Conservation (phyloP, 2,329 filamentous ascomycete species). For the Bipolaris victoriae region DNA sequence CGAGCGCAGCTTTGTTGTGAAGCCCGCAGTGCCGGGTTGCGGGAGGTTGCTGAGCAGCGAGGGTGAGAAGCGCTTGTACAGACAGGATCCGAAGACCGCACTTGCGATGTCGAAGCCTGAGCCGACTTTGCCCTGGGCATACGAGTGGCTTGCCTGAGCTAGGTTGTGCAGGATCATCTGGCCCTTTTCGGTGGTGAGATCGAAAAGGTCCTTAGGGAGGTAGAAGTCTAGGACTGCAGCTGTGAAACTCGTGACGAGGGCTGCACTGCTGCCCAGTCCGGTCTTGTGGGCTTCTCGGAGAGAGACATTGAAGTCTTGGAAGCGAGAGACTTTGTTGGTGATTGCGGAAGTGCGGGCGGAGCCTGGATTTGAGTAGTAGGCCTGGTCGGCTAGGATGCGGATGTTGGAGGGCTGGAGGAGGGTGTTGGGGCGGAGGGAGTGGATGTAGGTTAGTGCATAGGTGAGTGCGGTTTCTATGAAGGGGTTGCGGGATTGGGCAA, state of each 20-base stretch:
- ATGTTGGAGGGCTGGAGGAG: slow-evolving; percentile 73
- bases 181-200: slow-evolving; percentile 61
- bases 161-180: slow-evolving; percentile 82
- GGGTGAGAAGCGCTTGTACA: slow-evolving; percentile 92
- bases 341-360: slow-evolving; percentile 6
- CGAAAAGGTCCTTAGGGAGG: slow-evolving; percentile 63
- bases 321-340: slow-evolving; percentile 56
- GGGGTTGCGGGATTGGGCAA: slow-evolving; percentile 66
- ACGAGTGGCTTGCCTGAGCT: slow-evolving; percentile 90
- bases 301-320: slow-evolving; percentile 77
- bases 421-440: slow-evolving; percentile 53
- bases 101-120: slow-evolving; percentile 95
- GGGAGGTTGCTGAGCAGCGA: slow-evolving; percentile 70
- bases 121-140: slow-evolving; percentile 94
- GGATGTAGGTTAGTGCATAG: slow-evolving; percentile 86
- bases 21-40: slow-evolving; percentile 69
- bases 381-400: slow-evolving; percentile 90
- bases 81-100: slow-evolving; percentile 88
- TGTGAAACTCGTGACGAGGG: slow-evolving; percentile 86
- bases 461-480: slow-evolving; percentile 92
- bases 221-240: slow-evolving; percentile 79
- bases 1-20: slow-evolving; percentile 67
- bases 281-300: slow-evolving; percentile 89
- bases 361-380: slow-evolving; percentile 79
- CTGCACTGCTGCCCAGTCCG: slow-evolving; percentile 91